Evolutionary conservation across 108 stramenopile species (phyloP).

Genomic region (Skeletonema potamos): DNA sequence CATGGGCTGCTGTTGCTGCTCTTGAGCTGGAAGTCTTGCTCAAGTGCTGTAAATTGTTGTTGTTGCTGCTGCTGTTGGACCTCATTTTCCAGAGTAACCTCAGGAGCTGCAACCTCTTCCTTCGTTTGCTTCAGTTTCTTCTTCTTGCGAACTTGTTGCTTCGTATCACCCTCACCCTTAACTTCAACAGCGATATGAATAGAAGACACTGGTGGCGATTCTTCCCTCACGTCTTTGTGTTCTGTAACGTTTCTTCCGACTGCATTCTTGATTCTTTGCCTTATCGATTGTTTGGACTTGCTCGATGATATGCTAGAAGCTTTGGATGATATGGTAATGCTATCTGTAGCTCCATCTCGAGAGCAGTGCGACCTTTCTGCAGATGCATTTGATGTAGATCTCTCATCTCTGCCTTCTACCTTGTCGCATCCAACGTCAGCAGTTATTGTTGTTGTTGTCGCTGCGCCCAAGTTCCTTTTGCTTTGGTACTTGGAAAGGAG

Average conservation of each 20-base stretch:
- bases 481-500: not conserved
- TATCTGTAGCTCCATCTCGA: not conserved
- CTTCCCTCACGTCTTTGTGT: not conserved
- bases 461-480: not conserved
- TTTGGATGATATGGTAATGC: not conserved
- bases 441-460: no score
- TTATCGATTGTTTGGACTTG: not conserved
- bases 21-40: not conserved
- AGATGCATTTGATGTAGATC: not conserved
- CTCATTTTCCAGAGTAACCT: not conserved
- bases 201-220: not conserved
- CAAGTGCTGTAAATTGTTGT: not conserved
- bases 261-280: not conserved
- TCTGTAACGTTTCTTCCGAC: not conserved
- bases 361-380: not conserved
- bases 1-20: not conserved
- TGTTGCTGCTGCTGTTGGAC: not conserved
- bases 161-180: not conserved
- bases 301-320: not conserved
- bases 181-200: not conserved
- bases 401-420: not conserved
- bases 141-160: not conserved
- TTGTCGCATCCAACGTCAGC: not conserved
- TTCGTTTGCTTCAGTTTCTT: not conserved
- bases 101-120: not conserved